These are phyloP conservation scores for Calonectria naviculata DNA, from an alignment of 2,329 filamentous ascomycete genomes.

Conservation along the genomic window DNA sequence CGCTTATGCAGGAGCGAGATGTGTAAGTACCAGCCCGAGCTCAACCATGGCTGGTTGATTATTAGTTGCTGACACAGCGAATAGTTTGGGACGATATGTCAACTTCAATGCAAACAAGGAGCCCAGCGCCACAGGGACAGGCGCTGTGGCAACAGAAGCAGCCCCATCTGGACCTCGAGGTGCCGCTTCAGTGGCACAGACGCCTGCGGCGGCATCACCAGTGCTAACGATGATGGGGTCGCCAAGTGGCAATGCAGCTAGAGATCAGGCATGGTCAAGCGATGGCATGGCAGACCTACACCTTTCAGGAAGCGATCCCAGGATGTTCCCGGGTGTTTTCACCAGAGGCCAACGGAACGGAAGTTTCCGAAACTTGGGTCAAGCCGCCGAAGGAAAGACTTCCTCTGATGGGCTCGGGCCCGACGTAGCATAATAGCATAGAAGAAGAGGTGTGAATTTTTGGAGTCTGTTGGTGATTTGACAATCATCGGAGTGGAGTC, in stretches of 20 bases:
- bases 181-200: constrained; percentile 11
- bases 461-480: background rate
- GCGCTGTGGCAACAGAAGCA: constrained; percentile 31
- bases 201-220: constrained; percentile 21
- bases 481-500: background rate
- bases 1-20: constrained; percentile 82
- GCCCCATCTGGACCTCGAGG: constrained; percentile 23
- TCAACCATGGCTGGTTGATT: background rate
- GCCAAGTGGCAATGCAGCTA: constrained; percentile 31
- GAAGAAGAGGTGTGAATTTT: background rate
- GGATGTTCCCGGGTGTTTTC: constrained; percentile 79
- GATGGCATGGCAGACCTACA: constrained; percentile 57
- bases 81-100: constrained; percentile 57
- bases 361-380: constrained; percentile 48
- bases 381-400: constrained; percentile 36
- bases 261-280: constrained; percentile 51
- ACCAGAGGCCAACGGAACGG: constrained; percentile 58
- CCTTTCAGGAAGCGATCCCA: constrained; percentile 71
- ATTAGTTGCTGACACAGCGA: constrained; percentile 8
- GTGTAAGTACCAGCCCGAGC: constrained; percentile 68
- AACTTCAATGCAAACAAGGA: constrained; percentile 45
- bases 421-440: constrained; percentile 13
- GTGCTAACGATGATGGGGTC: constrained; percentile 31
- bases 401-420: constrained; percentile 30
- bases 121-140: constrained; percentile 16